Conservation (phyloP, 768 basidiomycete genomes). For the Lactarius pseudohatsudake region DNA sequence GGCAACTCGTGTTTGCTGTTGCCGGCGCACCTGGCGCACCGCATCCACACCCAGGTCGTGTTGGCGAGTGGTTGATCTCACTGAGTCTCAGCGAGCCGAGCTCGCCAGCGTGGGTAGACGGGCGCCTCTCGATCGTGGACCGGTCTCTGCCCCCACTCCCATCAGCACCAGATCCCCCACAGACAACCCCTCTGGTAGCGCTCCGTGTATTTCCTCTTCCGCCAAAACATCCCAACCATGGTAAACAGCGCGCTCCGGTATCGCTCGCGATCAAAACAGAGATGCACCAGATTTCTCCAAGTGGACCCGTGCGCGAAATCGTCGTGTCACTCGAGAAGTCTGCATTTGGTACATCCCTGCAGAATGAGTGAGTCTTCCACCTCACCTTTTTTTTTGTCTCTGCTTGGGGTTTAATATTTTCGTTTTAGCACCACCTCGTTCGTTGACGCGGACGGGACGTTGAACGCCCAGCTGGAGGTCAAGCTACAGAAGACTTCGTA, state of each 20-base stretch:
- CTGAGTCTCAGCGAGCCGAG: slow-evolving; percentile 24
- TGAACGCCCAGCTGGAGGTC: slow-evolving; percentile 28
- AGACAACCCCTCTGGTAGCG: neutral
- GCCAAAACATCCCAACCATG: slow-evolving; percentile 9
- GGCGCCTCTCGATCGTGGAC: slow-evolving; percentile 16
- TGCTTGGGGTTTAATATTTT: neutral
- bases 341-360: slow-evolving; percentile 11
- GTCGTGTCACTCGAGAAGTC: slow-evolving; percentile 21
- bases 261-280: slow-evolving; percentile 18
- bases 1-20: slow-evolving; percentile 23
- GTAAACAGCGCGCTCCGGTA: neutral
- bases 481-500: slow-evolving; percentile 20
- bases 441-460: slow-evolving; percentile 22
- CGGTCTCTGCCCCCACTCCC: slow-evolving; percentile 1
- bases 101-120: slow-evolving; percentile 22
- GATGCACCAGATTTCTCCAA: slow-evolving; percentile 8
- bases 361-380: slow-evolving; percentile 20
- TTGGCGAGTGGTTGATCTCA: slow-evolving; percentile 25
- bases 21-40: slow-evolving; percentile 7
- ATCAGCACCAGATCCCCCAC: neutral
- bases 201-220: slow-evolving; percentile 9
- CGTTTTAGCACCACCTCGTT: slow-evolving; percentile 18
- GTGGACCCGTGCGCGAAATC: slow-evolving; percentile 14
- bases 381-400: neutral
- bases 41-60: neutral